Conservation (phyloP, 257 asterid genomes). For the Plantago elongata region DNA sequence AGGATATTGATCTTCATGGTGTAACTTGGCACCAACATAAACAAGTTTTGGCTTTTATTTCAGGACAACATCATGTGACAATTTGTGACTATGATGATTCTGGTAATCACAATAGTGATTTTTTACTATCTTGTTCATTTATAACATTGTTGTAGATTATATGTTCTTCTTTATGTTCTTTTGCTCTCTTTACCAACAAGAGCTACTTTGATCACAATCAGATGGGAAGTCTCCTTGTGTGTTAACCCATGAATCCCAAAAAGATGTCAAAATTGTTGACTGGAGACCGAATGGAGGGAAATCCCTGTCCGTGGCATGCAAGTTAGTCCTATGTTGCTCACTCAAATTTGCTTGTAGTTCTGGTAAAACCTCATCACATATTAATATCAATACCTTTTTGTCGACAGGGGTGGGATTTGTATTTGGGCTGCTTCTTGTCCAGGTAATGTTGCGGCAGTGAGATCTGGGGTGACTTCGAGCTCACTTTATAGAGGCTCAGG, state of each 20-base stretch:
- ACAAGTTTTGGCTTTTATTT: conserved; percentile 72
- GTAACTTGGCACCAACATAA: conserved; percentile 84
- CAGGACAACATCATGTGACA: conserved; percentile 74
- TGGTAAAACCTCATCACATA: conserved; percentile 16
- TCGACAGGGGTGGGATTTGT: conserved; percentile 85
- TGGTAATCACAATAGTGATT: conserved; percentile 40
- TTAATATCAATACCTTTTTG: conserved; percentile 20
- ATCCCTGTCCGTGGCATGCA: conserved; percentile 89
- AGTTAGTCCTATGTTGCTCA: conserved; percentile 40
- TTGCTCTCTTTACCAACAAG: not conserved
- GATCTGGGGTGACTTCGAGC: conserved; percentile 64
- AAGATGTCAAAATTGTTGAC: conserved; percentile 66
- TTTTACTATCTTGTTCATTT: conserved; percentile 4
- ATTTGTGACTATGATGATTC: conserved; percentile 76
- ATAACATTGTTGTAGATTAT: conserved; percentile 11
- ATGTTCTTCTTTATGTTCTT: conserved; percentile 11
- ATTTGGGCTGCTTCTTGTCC: conserved; percentile 95
- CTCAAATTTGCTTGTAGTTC: conserved; percentile 12
- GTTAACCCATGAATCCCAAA: conserved; percentile 64
- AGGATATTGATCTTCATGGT: conserved; percentile 56
- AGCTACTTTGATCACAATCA: conserved; percentile 23
- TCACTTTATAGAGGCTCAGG: conserved; percentile 74
- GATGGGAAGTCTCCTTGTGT: conserved; percentile 66
- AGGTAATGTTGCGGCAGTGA: conserved; percentile 72
- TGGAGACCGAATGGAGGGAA: conserved; percentile 98